Conservation (phyloP, 768 basidiomycete genomes). For the Leccinum variicolor region DNA sequence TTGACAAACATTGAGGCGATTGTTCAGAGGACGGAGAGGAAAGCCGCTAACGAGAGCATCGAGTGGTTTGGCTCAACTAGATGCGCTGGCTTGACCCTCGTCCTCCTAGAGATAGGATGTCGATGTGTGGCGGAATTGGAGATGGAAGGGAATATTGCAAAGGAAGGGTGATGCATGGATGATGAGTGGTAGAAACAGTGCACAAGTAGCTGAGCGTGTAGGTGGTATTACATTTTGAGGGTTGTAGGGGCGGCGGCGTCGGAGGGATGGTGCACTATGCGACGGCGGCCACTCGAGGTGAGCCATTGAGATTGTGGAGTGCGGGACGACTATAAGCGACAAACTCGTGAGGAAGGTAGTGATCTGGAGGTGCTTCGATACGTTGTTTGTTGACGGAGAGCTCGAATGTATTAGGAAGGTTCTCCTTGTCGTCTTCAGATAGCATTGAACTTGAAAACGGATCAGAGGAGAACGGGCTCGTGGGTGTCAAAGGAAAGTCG, state of each 20-base stretch:
- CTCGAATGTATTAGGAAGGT: slow-evolving; percentile 67
- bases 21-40: slow-evolving; percentile 12
- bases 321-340: slow-evolving; percentile 75
- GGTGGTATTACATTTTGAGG: slow-evolving; percentile 78
- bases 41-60: slow-evolving; percentile 13
- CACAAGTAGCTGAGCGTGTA: slow-evolving; percentile 59
- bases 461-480: slow-evolving; percentile 53
- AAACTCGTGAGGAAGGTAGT: slow-evolving; percentile 79
- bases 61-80: slow-evolving; percentile 20
- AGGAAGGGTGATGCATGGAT: slow-evolving; percentile 59
- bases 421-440: slow-evolving; percentile 79
- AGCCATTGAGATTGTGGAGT: slow-evolving; percentile 73
- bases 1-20: slow-evolving; percentile 13
- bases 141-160: slow-evolving; percentile 53
- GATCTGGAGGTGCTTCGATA: slow-evolving; percentile 66
- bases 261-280: slow-evolving; percentile 49
- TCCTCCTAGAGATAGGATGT: slow-evolving; percentile 41
- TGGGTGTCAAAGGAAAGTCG: slow-evolving; percentile 81
- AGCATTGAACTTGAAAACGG: slow-evolving; percentile 57
- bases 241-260: slow-evolving; percentile 44
- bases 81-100: slow-evolving; percentile 12
- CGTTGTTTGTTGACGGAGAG: slow-evolving; percentile 69
- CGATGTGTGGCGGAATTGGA: slow-evolving; percentile 46
- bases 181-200: slow-evolving; percentile 63
- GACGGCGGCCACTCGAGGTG: slow-evolving; percentile 51